Conservation (phyloP, 768 basidiomycete genomes). For the Candolleomyces aberdarensis region DNA sequence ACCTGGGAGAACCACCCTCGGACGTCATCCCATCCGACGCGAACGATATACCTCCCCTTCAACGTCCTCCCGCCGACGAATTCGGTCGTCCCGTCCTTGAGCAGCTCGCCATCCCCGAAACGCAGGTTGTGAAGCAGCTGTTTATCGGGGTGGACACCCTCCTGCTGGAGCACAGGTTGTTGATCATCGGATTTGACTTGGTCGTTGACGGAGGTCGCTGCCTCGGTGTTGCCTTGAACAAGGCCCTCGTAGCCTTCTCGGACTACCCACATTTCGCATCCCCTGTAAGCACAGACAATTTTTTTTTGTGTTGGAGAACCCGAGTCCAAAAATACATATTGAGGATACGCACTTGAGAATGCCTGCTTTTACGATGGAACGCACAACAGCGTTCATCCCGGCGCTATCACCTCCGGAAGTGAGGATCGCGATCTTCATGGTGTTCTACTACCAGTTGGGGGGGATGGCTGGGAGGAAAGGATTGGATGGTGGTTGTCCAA, state of each 20-base stretch:
- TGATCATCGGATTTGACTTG: slow-evolving; percentile 10
- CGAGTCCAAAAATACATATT: background rate
- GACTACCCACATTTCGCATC: slow-evolving; percentile 94
- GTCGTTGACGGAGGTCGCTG: slow-evolving; percentile 15
- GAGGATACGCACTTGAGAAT: slow-evolving; percentile 71
- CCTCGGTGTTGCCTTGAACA: slow-evolving; percentile 79
- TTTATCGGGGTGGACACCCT: slow-evolving; percentile 24
- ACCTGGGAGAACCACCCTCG: slow-evolving; percentile 92
- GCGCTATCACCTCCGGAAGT: slow-evolving; percentile 98
- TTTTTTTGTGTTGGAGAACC: background rate
- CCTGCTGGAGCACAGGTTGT: slow-evolving; percentile 6
- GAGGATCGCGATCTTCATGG: slow-evolving; percentile 89
- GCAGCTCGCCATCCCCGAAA: slow-evolving; percentile 75
- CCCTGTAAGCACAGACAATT: slow-evolving; percentile 44
- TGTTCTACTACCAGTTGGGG: background rate
- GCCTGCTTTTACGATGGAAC: slow-evolving; percentile 88
- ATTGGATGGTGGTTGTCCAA: background rate
- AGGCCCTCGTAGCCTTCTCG: slow-evolving; percentile 99
- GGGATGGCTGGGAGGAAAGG: background rate
- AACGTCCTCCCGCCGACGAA: slow-evolving; percentile 65
- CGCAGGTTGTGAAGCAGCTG: slow-evolving; percentile 69
- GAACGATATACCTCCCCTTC: slow-evolving; percentile 89
- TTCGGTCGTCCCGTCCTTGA: slow-evolving; percentile 82
- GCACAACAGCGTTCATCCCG: slow-evolving; percentile 95
- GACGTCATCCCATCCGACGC: slow-evolving; percentile 98